Base-by-base conservation (phyloP, 1,284 basidiomycete genomes). In the Grifola frondosa region DNA sequence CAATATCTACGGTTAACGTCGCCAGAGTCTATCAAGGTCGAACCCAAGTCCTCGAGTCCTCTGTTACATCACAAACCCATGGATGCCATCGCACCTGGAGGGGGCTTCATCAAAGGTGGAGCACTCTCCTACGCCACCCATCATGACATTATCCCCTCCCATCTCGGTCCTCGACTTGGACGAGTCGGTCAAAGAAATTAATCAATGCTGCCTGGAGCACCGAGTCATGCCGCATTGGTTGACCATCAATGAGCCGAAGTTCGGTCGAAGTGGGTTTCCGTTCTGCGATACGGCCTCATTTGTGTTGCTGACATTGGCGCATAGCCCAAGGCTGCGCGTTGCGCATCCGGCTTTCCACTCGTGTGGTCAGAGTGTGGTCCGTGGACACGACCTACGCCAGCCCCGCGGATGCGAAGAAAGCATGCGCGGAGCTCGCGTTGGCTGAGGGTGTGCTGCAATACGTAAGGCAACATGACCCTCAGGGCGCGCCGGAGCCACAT, bases 311-410 rank as follows among this genome's bases (percentile, higher is more conserved):
- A 49, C 32, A 1, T 6, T 51, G n/a, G 9, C 30, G 17, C 25
- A 6, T 32, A 80, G 80, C 71, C 39, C 67, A 71, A 37, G 83
- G 83, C 4, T 77, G 71, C 45, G 79, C 77, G 1, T 54, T 85
- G 23, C 69, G 73, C 36, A 73, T 85, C 26, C 66, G 69, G 13
- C 63, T 83, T 25, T 72, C 77, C 1, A 53, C 65, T 0, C 71
- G 77, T 49, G 60, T 70, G 6, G 66, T 65, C 21, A 68, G 70
- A 10, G 66, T 76, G 17, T 82, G 74, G 48, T 75, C 80, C 6
- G 73, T 75, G 13, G 67, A 71, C 30, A 63, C 74, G 2, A 59
- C 54, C 0, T 75, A 71, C 49, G 57, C 61, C 26, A 69, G 55
- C 13, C 51, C 60, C 15, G 56, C 49, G n/a, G 63, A 68, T n/a